Base-by-base conservation (phyloP, 2,329 filamentous ascomycete species). In the Thelonectria discophora region DNA sequence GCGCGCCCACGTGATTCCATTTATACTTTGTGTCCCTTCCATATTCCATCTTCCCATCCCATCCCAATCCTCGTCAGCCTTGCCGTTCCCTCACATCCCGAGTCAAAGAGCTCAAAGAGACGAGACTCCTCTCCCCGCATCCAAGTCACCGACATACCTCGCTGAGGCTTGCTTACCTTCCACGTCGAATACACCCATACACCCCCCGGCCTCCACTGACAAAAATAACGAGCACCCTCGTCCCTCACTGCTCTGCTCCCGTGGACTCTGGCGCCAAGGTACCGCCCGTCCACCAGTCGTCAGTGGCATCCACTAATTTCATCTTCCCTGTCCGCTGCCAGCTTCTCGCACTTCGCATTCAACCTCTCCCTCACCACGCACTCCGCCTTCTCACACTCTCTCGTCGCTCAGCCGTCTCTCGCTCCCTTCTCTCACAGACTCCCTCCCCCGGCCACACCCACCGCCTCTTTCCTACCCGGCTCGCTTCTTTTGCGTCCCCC, bases 231-330 rank as follows among this genome's bases (percentile, higher is more conserved):
- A 39, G 46, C 30, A 45, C 54, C 21, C 50, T 39, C 21, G 21
- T n/a, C n/a, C n/a, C 21, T 24, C 21, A 6, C 21, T 47, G 27
- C 30, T 27, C 18, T 32, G 43, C 43, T 21, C 39, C 11, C 43
- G 21, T 24, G 21, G 21, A 24, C 21, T 4, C 21, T 24, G 21
- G 21, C 21, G 21, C 27, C 27, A 30, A 18, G 42, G 42, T 46
- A 46, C 42, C 42, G 17, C 42, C 20, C 42, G 34, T 34, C 54
- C 45, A 34, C 57, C 52, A 49, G 7, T 42, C 18, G 55, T 39
- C 48, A 57, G 55, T 57, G 37, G 55, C 48, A 49, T 51, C 47
- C 45, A 21, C 47, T 57, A 34, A 42, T n/a, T 34, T 49, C 15
- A 34, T 6, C 45, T 27, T 49, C 21, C 40, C 24, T 42, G 18